Evolutionary conservation across 2,329 filamentous ascomycete genomes (phyloP).

Genomic region (Alternaria metachromatica): DNA sequence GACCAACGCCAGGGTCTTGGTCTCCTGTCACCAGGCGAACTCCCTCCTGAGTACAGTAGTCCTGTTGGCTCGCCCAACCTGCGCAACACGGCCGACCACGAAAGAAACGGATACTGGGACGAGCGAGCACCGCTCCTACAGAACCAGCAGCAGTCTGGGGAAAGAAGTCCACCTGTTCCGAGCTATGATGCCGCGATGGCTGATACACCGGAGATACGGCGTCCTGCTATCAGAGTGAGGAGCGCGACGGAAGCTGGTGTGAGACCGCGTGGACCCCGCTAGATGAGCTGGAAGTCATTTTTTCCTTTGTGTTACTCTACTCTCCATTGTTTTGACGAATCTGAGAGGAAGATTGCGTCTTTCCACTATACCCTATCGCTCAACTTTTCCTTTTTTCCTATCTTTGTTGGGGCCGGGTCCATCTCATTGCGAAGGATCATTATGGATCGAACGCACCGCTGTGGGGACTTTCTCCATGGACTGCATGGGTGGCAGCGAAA

Average conservation of each 20-base stretch:
- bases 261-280: conserved; percentile 25
- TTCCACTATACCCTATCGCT: conserved; percentile 13
- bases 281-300: conserved; percentile 1
- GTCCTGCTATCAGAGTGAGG: conserved; percentile 32
- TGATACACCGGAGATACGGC: conserved; percentile 58
- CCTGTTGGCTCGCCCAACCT: conserved; percentile 48
- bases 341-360: not conserved
- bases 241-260: conserved; percentile 32
- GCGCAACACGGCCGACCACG: conserved; percentile 63
- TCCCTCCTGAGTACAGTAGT: conserved; percentile 59
- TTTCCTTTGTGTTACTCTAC: conserved; percentile 20
- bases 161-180: conserved; percentile 71
- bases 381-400: not conserved
- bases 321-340: not conserved
- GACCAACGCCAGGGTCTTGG: conserved; percentile 37
- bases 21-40: conserved; percentile 45
- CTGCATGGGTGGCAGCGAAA: not conserved
- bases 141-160: conserved; percentile 26
- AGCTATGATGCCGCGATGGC: conserved; percentile 83
- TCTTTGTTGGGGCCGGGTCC: not conserved
- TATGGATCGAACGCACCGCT: not conserved
- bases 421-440: not conserved
- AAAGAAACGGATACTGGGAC: conserved; percentile 51
- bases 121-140: conserved; percentile 58
- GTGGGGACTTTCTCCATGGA: not conserved